These are phyloP conservation scores for Gossypium schwendimanii DNA, from an alignment of 441 rosid genomes.

Conservation along the genomic window DNA sequence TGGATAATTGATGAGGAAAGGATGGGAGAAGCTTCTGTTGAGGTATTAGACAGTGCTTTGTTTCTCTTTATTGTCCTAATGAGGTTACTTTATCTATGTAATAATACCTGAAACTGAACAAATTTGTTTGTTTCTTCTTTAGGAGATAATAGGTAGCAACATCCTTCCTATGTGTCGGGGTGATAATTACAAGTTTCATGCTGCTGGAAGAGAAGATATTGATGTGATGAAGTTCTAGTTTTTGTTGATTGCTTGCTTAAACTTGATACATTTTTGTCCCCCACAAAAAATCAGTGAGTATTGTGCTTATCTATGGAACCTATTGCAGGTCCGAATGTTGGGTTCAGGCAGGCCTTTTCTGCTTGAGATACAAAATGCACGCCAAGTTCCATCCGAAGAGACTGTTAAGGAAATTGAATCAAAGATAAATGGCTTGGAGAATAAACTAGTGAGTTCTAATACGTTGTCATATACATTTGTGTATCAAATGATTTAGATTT, in stretches of 20 bases:
- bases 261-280: conserved; percentile 3
- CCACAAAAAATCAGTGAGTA: background rate
- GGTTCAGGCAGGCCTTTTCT: conserved; percentile 97
- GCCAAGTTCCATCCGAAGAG: conserved; percentile 59
- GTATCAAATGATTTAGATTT: conserved; percentile 7
- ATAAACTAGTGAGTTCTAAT: conserved; percentile 48
- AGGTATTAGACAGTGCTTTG: conserved; percentile 39
- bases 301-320: conserved; percentile 19
- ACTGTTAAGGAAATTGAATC: conserved; percentile 54
- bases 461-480: background rate
- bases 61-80: background rate
- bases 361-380: conserved; percentile 83
- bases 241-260: conserved; percentile 10
- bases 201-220: conserved; percentile 99
- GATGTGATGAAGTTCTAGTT: conserved; percentile 45
- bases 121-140: conserved; percentile 5
- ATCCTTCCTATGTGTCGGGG: conserved; percentile 73
- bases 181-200: conserved; percentile 88
- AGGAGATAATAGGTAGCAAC: conserved; percentile 82
- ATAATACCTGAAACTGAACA: conserved; percentile 12
- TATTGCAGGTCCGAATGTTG: conserved; percentile 86
- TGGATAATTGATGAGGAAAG: conserved; percentile 98
- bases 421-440: conserved; percentile 54
- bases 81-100: conserved; percentile 4
- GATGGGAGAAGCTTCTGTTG: conserved; percentile 92